A percentile compares a stretch with the other conserved stretches of the same genome.
phyloP scores from a whole-genome alignment of 73 alveolate genomes.

The Paramecium biaurelia region DNA sequence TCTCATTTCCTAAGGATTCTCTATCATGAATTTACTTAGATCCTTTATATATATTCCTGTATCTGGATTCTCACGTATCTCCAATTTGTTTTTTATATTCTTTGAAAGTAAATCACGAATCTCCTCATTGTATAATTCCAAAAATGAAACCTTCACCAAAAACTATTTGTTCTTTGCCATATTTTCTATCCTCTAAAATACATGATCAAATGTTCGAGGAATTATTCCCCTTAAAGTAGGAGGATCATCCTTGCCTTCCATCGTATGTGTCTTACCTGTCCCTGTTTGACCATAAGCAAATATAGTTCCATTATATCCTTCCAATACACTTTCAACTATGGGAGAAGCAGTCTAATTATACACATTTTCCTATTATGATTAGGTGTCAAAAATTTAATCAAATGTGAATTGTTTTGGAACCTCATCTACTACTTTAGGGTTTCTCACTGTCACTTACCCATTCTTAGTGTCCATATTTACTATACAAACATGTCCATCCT shows the following conservation, averaged over 20 bases:
- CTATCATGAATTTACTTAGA: conserved; percentile 84
- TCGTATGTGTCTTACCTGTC: conserved; percentile 97
- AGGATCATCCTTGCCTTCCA: conserved; percentile 94
- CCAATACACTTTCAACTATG: conserved; percentile 88
- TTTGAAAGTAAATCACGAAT: conserved; percentile 85
- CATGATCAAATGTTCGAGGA: conserved; percentile 96
- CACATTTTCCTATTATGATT: conserved; percentile 78
- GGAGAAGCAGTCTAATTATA: conserved; percentile 89
- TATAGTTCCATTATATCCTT: conserved; percentile 98
- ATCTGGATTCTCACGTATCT: conserved; percentile 89
- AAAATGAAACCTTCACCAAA: conserved; percentile 85
- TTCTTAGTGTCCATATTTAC: conserved; percentile 75
- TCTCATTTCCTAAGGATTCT: conserved; percentile 82
- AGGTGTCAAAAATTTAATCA: conserved; percentile 81
- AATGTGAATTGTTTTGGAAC: conserved; percentile 89
- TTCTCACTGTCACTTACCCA: conserved; percentile 77
- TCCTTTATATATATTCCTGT: conserved; percentile 93
- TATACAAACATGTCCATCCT: conserved; percentile 81
- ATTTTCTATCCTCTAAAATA: conserved; percentile 84
- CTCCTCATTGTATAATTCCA: conserved; percentile 95
- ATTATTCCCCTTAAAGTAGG: conserved; percentile 89
- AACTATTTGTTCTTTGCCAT: conserved; percentile 77
- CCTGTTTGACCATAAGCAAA: conserved; percentile 99
- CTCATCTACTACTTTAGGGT: conserved; percentile 73
- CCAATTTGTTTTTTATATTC: conserved; percentile 74